Conservation (phyloP, 1,284 basidiomycete genomes). For the Leccinum proliferum region DNA sequence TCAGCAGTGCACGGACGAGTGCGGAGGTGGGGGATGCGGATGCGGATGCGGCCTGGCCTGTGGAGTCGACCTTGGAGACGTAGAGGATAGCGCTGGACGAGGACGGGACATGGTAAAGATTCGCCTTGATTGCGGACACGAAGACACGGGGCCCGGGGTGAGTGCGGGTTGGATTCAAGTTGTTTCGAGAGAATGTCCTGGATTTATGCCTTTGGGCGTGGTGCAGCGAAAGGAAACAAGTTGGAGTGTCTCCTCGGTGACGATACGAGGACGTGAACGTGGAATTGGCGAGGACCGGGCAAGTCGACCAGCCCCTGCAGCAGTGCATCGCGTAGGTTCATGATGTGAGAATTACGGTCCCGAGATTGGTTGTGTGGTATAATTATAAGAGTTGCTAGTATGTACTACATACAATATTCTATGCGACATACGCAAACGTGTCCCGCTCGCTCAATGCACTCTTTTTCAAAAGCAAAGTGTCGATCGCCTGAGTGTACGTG, state of each 20-base stretch:
- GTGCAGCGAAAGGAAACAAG: slow-evolving; percentile 72
- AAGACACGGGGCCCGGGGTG: slow-evolving; percentile 44
- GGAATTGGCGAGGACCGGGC: slow-evolving; percentile 65
- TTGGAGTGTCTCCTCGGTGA: slow-evolving; percentile 62
- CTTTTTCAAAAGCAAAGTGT: slow-evolving; percentile 90
- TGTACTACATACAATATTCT: slow-evolving; percentile 7
- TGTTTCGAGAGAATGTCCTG: slow-evolving; percentile 75
- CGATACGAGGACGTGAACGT: slow-evolving; percentile 71
- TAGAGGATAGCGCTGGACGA: slow-evolving; percentile 78
- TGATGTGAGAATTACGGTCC: slow-evolving; percentile 18
- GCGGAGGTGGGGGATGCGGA: slow-evolving; percentile 57
- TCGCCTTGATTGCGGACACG: slow-evolving; percentile 79
- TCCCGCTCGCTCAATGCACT: slow-evolving; percentile 93
- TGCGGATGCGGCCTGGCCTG: slow-evolving; percentile 57
- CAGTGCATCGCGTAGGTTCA: slow-evolving; percentile 61
- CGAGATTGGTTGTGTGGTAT: not conserved
- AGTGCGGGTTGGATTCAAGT: slow-evolving; percentile 28
- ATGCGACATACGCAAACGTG: slow-evolving; percentile 75
- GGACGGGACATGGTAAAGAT: slow-evolving; percentile 70
- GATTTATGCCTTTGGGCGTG: slow-evolving; percentile 56
- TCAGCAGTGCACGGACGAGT: slow-evolving; percentile 30
- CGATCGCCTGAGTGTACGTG: slow-evolving; percentile 71
- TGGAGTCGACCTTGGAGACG: slow-evolving; percentile 92
- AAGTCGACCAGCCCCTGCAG: slow-evolving; percentile 49
- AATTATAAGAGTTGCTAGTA: not conserved